These are phyloP conservation scores for Ganoderma multipileum DNA, from an alignment of 1,284 basidiomycete genomes.

Conservation along the genomic window DNA sequence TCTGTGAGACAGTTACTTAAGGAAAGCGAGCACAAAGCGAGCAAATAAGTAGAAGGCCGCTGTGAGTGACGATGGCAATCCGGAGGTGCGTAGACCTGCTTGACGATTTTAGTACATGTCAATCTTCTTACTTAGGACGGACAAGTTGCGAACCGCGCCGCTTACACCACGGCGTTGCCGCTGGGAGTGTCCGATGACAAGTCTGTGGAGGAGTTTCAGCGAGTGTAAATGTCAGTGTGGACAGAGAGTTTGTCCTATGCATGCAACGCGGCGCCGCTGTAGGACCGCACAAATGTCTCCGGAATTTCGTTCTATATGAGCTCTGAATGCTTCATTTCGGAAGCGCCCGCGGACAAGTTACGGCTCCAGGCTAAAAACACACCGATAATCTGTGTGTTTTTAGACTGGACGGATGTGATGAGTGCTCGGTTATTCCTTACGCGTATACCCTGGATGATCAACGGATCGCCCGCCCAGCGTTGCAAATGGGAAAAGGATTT, in stretches of 20 bases:
- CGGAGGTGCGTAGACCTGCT: not conserved
- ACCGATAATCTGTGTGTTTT: no score
- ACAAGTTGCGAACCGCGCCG: not conserved
- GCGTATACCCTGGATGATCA: not conserved
- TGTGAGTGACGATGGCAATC: not conserved
- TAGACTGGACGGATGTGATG: not conserved
- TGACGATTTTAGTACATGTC: not conserved
- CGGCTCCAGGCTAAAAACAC: no score
- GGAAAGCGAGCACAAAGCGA: not conserved
- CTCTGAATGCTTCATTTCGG: not conserved
- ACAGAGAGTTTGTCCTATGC: not conserved
- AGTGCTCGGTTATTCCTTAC: not conserved
- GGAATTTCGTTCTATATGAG: not conserved
- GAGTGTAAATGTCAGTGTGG: no score
- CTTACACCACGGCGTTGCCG: not conserved
- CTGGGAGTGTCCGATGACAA: not conserved
- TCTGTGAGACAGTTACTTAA: not conserved
- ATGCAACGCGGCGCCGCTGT: not conserved
- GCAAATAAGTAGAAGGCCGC: not conserved
- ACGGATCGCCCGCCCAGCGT: not conserved
- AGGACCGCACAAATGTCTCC: not conserved
- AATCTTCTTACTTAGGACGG: no score
- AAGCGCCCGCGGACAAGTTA: no score
- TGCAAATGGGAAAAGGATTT: not conserved
- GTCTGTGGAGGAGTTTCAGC: not conserved